Evolutionary conservation across 768 basidiomycete genomes (phyloP).

Genomic region (Termitomyces sp.): DNA sequence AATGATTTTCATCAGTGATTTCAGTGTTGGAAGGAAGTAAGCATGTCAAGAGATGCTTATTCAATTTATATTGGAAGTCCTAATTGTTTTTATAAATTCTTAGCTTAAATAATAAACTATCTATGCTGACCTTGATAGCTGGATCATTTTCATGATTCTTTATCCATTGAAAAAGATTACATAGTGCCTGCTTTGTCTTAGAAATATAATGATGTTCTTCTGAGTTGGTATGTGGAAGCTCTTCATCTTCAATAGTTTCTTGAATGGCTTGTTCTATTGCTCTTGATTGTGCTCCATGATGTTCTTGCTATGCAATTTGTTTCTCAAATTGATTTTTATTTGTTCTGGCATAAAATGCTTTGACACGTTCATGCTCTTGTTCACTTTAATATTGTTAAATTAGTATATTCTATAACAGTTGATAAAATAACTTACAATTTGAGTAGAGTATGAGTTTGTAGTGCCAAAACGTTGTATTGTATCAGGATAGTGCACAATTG

Average conservation of each 20-base stretch:
- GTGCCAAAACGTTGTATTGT: not conserved
- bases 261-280: not conserved
- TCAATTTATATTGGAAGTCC: conserved; percentile 22
- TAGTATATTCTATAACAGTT: too few relatives aligned
- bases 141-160: conserved; percentile 17
- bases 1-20: conserved; percentile 10
- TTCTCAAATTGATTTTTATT: not conserved
- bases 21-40: conserved; percentile 1
- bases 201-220: not conserved
- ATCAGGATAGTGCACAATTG: not conserved
- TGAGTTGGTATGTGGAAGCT: not conserved
- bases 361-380: not conserved
- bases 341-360: not conserved
- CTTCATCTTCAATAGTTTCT: not conserved
- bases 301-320: not conserved
- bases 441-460: not conserved
- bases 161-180: not conserved
- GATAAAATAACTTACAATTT: not conserved
- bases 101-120: not conserved
- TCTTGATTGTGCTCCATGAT: not conserved
- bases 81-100: conserved; percentile 1
- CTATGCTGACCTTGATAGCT: conserved; percentile 18
- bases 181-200: not conserved
- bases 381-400: not conserved
- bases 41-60: conserved; percentile 19